phyloP scores from a whole-genome alignment of 1,139 yeast species.

The Blastobotrys indianensis region DNA sequence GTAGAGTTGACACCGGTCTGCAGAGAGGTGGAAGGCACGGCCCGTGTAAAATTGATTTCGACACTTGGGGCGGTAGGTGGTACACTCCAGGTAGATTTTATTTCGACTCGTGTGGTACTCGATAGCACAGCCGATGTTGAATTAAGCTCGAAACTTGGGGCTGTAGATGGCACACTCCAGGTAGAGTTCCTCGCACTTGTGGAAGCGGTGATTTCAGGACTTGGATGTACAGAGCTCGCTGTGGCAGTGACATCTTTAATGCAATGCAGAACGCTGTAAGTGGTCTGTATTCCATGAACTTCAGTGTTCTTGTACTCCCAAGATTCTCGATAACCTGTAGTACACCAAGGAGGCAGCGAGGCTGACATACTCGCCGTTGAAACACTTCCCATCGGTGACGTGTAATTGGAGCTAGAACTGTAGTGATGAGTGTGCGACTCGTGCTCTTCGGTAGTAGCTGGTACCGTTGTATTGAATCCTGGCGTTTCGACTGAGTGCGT shows the following conservation, averaged over 20 bases:
- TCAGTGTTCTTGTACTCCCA: neutral
- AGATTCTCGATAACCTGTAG: slow-evolving; percentile 5
- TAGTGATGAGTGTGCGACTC: too few species aligned
- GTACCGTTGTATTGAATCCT: too few species aligned
- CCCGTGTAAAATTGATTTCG: neutral
- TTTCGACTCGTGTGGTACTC: too few species aligned
- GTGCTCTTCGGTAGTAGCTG: too few species aligned
- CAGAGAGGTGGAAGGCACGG: too few species aligned
- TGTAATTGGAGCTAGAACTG: too few species aligned
- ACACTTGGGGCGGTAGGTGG: too few species aligned
- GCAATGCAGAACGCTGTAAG: neutral
- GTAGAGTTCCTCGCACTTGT: neutral
- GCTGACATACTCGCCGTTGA: too few species aligned
- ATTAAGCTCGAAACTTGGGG: neutral
- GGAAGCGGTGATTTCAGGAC: neutral
- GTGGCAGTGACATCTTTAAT: neutral
- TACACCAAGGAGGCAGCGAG: neutral
- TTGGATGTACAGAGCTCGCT: neutral
- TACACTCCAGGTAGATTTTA: too few species aligned
- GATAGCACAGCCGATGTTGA: neutral
- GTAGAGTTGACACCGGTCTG: too few species aligned
- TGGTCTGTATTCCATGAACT: neutral
- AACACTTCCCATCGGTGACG: too few species aligned
- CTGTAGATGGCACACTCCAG: neutral
- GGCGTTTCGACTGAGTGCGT: too few species aligned